Evolutionary conservation across 768 basidiomycete genomes (phyloP).

Genomic region (Agaricus sinodeliciosus): DNA sequence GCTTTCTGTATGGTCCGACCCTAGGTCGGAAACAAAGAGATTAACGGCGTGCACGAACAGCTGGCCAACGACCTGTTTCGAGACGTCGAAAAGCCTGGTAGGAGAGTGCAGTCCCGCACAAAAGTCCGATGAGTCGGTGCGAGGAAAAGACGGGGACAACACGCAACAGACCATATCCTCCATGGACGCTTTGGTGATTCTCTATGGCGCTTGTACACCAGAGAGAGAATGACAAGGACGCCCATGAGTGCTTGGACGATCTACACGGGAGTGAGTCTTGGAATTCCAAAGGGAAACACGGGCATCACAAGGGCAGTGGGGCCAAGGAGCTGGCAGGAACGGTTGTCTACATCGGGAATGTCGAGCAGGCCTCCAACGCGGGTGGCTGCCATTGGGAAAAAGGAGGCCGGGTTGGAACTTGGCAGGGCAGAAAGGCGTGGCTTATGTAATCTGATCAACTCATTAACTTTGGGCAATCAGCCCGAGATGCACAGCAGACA

Average conservation of each 20-base stretch:
- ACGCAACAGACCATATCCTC: conserved; percentile 73
- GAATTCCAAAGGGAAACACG: conserved; percentile 27
- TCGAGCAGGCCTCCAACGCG: conserved; percentile 12
- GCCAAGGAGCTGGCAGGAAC: conserved; percentile 45
- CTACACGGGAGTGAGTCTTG: conserved; percentile 39
- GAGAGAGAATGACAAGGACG: conserved; percentile 79
- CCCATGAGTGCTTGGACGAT: conserved; percentile 85
- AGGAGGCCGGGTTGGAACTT: too few relatives aligned
- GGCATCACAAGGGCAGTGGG: conserved; percentile 41
- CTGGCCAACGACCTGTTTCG: conserved; percentile 86
- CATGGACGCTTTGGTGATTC: conserved; percentile 84
- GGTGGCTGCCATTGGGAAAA: not conserved
- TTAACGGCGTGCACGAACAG: conserved; percentile 77
- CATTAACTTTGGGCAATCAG: not conserved
- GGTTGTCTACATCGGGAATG: conserved; percentile 38
- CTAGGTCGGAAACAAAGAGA: conserved; percentile 70
- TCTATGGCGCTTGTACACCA: conserved; percentile 83
- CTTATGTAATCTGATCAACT: not conserved
- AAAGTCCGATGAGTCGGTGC: not conserved
- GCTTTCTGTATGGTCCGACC: conserved; percentile 58
- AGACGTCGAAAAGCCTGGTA: conserved; percentile 82
- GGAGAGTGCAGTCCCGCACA: conserved; percentile 3
- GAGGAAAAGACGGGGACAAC: not conserved
- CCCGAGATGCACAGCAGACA: not conserved
- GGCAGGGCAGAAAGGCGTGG: not conserved